Conservation (phyloP, 2,329 filamentous ascomycete genomes). For the Zymoseptoria crescenta region DNA sequence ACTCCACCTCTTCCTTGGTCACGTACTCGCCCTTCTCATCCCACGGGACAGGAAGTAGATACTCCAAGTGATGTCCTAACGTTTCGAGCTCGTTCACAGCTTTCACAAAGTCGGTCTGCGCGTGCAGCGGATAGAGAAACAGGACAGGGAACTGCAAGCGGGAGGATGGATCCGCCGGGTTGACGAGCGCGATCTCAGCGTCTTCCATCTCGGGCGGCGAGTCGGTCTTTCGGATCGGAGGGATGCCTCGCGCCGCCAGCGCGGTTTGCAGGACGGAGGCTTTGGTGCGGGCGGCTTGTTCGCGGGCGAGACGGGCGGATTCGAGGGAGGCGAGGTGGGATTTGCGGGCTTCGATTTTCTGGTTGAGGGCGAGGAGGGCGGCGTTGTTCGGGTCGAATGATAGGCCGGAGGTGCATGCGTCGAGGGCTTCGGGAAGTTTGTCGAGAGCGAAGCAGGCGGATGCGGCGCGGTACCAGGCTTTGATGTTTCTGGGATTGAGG, state of each 20-base stretch:
- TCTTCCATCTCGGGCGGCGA: conserved; percentile 84
- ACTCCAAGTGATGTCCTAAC: conserved; percentile 68
- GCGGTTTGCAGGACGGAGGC: conserved; percentile 44
- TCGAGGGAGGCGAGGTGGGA: conserved; percentile 49
- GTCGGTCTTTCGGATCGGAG: conserved; percentile 52
- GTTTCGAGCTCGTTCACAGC: conserved; percentile 70
- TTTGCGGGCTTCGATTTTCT: conserved; percentile 56
- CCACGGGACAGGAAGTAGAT: conserved; percentile 86
- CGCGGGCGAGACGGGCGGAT: conserved; percentile 48
- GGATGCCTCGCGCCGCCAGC: conserved; percentile 64
- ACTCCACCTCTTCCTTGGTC: conserved; percentile 57
- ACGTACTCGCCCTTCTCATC: conserved; percentile 62
- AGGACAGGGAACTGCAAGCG: conserved; percentile 69
- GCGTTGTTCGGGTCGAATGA: conserved; percentile 63
- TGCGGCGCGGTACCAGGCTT: conserved; percentile 83
- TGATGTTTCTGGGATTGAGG: conserved; percentile 73
- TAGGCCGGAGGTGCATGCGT: conserved; percentile 68
- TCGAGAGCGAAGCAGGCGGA: conserved; percentile 70
- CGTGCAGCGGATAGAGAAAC: conserved; percentile 73
- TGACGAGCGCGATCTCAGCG: conserved; percentile 60
- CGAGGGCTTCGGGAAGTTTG: conserved; percentile 70
- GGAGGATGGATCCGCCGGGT: conserved; percentile 65
- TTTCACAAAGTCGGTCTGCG: conserved; percentile 87
- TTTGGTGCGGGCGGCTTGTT: conserved; percentile 49
- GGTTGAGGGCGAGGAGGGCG: conserved; percentile 54